Percentiles rank a stretch among this genome's conserved stretches.
These are phyloP conservation scores for Scedosporium aurantiacum DNA, from an alignment of 2,329 filamentous ascomycete species.

Conservation along the genomic window DNA sequence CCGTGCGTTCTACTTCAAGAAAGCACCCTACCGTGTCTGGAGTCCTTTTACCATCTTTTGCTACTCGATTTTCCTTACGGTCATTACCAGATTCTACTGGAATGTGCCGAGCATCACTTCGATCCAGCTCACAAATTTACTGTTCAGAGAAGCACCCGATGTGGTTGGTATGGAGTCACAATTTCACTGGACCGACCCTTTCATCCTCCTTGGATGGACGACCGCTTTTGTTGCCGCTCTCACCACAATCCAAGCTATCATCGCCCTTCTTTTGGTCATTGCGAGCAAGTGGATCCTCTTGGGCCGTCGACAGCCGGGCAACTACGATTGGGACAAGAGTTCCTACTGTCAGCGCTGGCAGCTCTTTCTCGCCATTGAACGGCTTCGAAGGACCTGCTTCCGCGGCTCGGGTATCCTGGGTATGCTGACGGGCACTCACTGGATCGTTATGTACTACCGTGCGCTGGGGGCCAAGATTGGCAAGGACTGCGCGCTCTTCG, in stretches of 20 bases:
- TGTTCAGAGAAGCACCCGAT: conserved; percentile 16
- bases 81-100: conserved; percentile 39
- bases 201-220: conserved; percentile 29
- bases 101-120: conserved; percentile 35
- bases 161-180: conserved; percentile 4
- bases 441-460: conserved; percentile 40
- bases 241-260: conserved; percentile 28
- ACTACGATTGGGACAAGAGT: conserved; percentile 46
- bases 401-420: conserved; percentile 38
- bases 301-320: conserved; percentile 37
- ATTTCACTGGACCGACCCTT: conserved; percentile 17
- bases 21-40: conserved; percentile 39
- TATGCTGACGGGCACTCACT: conserved; percentile 41
- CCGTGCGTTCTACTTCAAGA: conserved; percentile 40
- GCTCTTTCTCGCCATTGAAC: conserved; percentile 39
- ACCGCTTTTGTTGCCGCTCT: conserved; percentile 28
- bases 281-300: conserved; percentile 40
- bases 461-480: conserved; percentile 42
- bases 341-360: conserved; percentile 49
- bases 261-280: conserved; percentile 31
- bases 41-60: conserved; percentile 34
- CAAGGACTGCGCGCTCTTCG: conserved; percentile 42
- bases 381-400: conserved; percentile 37
- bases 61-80: conserved; percentile 34
- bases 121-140: conserved; percentile 31